Base-by-base conservation (phyloP, 2,329 filamentous ascomycete species). In the Chaetomiaceae sp. region DNA sequence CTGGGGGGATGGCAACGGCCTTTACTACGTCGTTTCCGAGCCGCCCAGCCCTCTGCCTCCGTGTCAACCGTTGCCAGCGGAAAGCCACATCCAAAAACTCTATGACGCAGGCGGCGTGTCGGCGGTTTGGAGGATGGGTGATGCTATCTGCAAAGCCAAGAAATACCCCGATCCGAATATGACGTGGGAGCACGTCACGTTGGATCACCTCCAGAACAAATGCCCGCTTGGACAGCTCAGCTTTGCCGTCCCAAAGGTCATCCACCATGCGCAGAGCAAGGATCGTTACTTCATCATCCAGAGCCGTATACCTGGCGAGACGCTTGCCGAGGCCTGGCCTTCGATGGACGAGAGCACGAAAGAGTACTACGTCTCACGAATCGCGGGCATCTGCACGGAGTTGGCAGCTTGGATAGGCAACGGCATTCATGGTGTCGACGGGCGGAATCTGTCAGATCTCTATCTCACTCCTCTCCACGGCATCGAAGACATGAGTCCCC, bases 21-120 rank as follows among this genome's bases (percentile, higher is more conserved):
- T 47, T 36, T 53, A 47, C 36, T 53, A 47, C 43, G 36, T 47
- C 17, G 27, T 53, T 47, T 53, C 43, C 20, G 50, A 53, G 23
- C 43, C 50, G 36, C 50, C 50, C 1, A 43, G 43, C 15, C 50
- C 50, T 37, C 19, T 53, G 20, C 50, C 50, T 29, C 43, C 43
- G 29, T 36, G 27, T 40, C 50, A 20, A 43, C 43, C 50, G n/a
- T 39, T 47, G 27, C 43, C 50, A 47, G 50, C 37, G 6, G 29
- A 53, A 34, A 47, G 43, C 43, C 27, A 27, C 43, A 39, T 37
- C 14, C 3, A 47, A n/a, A 47, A 42, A 33, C 36, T 47, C 19
- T 53, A 53, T 19, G 43, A 47, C 19, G 50, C 44, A 34, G 50
- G 50, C 19, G 50, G 36, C 37, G 43, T 47, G 22, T 53, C 50